Base-by-base conservation (phyloP, 768 basidiomycete genomes). In the Lactarius vividus region DNA sequence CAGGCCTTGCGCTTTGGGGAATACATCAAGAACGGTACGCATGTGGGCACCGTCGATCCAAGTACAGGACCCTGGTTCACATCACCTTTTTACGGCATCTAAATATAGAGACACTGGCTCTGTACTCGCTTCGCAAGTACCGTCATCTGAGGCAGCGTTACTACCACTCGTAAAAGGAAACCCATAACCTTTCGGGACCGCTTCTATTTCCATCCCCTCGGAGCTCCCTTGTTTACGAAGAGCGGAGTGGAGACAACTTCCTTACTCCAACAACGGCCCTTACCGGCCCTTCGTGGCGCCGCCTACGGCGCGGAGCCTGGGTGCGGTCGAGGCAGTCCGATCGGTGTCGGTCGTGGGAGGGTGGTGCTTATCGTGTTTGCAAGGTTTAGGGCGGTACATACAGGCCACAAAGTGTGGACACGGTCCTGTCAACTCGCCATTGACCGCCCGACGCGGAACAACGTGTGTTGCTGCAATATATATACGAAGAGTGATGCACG, bases 101-200 rank as follows among this genome's bases (percentile, higher is more conserved):
- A 49, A 49, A 49, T 18, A 28, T 35, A 59, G 92, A 94, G 78
- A 93, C 91, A 0, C 79, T 94, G 53, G 91, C 92, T 0, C 75
- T 94, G 26, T 94, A 94, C 71, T 87, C 89, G 1, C 76, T 94
- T 53, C 83, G 88, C 69, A 94, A 94, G 76, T 94, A 94, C 71
- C 85, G 92, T 55, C 84, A 92, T 73, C 77, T 94, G 68, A 89
- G 84, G 73, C 81, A 87, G 63, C 86, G 87, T 80, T 94, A 94
- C 73, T 61, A 63, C 9, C 40, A 39, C 26, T 42, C 56, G 35
- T 54, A 44, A 23, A 16, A 5, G 26, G 26, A 40, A 55, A 31
- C 18, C 13, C n/a, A 15, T 7, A 9, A 20, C 23, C 54, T 15
- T n/a, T 16, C 49, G 1, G 26, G 13, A 26, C 8, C 26, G 23